Evolutionary conservation across 2,329 filamentous ascomycete genomes (phyloP).

Genomic region (Beauveria sp.): DNA sequence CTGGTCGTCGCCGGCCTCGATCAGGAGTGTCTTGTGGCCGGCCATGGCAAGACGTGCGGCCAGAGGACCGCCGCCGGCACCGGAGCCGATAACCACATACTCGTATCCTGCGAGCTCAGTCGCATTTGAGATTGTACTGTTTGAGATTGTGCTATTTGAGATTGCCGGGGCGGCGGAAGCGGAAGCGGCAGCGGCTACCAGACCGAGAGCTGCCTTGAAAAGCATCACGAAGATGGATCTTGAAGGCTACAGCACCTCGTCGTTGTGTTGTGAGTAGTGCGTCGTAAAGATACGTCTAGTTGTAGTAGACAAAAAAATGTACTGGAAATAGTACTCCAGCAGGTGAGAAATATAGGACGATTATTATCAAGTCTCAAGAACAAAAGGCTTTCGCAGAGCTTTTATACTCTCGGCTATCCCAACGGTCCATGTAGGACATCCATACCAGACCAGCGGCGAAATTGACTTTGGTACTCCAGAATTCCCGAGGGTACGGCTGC

Average conservation of each 20-base stretch:
- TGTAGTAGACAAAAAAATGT: neutral
- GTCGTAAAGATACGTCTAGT: neutral
- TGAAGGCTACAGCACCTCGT: neutral
- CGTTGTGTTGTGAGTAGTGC: neutral
- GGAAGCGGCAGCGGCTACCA: slow-evolving; percentile 14
- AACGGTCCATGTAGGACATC: neutral
- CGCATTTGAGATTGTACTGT: slow-evolving; percentile 18
- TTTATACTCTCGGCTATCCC: neutral
- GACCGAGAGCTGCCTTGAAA: slow-evolving; percentile 10
- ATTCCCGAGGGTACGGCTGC: neutral
- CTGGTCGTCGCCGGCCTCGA: slow-evolving; percentile 54
- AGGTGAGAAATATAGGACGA: neutral
- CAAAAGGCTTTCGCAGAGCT: neutral
- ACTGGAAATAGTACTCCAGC: neutral
- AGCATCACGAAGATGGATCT: neutral
- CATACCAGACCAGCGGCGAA: neutral
- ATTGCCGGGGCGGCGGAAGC: slow-evolving; percentile 13
- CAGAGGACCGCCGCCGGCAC: slow-evolving; percentile 50
- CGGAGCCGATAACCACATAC: slow-evolving; percentile 55
- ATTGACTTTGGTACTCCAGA: neutral
- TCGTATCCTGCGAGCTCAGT: slow-evolving; percentile 38
- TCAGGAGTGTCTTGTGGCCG: slow-evolving; percentile 51
- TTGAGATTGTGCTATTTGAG: slow-evolving; percentile 17
- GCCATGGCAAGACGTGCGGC: slow-evolving; percentile 52
- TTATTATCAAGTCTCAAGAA: neutral